A percentile compares a stretch with the other conserved stretches of the same genome.
Conservation (phyloP, 2,329 filamentous ascomycete species). For the Stemphylium vesicarium region DNA sequence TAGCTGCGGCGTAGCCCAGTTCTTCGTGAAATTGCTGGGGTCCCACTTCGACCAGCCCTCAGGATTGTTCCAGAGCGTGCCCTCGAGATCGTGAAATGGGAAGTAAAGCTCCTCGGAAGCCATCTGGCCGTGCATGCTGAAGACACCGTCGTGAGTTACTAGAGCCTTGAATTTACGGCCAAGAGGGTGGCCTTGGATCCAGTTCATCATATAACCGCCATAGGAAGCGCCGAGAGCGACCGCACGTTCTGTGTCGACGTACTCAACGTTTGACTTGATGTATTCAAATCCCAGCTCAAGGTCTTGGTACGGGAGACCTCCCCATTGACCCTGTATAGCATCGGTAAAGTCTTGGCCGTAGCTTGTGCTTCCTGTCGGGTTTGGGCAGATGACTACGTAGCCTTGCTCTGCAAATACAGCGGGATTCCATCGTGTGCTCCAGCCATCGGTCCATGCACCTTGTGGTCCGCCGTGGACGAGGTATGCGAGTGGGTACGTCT, state of each 20-base stretch:
- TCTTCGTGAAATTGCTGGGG: conserved; percentile 60
- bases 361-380: conserved; percentile 82
- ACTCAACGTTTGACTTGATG: conserved; percentile 68
- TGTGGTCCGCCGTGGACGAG: conserved; percentile 86
- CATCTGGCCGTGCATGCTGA: conserved; percentile 64
- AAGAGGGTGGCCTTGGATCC: conserved; percentile 87
- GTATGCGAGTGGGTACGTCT: conserved; percentile 80
- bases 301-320: conserved; percentile 82
- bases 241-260: conserved; percentile 71
- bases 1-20: conserved; percentile 88
- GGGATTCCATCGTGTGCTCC: conserved; percentile 86
- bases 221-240: conserved; percentile 73
- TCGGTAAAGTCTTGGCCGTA: conserved; percentile 81
- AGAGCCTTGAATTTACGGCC: conserved; percentile 86
- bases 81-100: conserved; percentile 54
- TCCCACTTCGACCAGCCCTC: conserved; percentile 65
- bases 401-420: conserved; percentile 87
- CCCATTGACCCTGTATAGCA: conserved; percentile 82
- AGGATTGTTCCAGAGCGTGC: conserved; percentile 45
- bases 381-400: conserved; percentile 81
- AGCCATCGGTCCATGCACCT: conserved; percentile 74
- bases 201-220: conserved; percentile 64
- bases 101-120: conserved; percentile 61
- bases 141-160: conserved; percentile 87
- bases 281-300: conserved; percentile 79